Base-by-base conservation (phyloP, 805 yeast species). In the Metschnikowia continentalis region DNA sequence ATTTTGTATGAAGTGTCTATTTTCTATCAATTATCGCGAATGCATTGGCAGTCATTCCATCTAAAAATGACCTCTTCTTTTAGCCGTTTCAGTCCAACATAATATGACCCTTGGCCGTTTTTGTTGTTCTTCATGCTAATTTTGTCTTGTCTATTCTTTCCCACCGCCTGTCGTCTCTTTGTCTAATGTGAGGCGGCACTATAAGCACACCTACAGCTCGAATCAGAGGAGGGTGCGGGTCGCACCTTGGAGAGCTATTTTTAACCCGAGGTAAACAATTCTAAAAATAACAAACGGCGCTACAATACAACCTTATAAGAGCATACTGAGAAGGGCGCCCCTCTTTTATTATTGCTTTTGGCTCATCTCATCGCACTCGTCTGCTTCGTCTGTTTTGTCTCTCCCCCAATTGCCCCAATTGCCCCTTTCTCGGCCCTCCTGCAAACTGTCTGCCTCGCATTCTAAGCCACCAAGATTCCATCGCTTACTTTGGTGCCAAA, bases 281-380 rank as follows among this genome's bases (percentile, higher is more conserved):
- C 42, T 39, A 39, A 39, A 39, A 39, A 39, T 39, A 39, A 39
- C 32, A 39, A 39, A 39, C 42, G 32, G 32, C 42, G 42, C 32
- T 39, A 39, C 19, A 7, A 14, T 39, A 32, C 23, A 23, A 23
- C 6, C 32, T 39, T 22, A 39, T 39, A 39, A 38, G 42, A 22
- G 42, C 19, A 39, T 39, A 19, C 23, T 17, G 17, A 39, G 32
- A 15, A 26, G 22, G 42, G 13, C 32, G 32, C 13, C 23, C 32
- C 6, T 22, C 14, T 39, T 6, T 1, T 10, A 26, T 26, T 23
- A 23, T 39, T 39, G 22, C 23, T 5, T 11, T 14, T 11, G 32
- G 19, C 32, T 23, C 23, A 20, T 39, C 42, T 39, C 42, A 39
- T 39, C 32, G 32, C 42, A 23, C 32, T 23, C 5, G 6, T 22